Conservation (phyloP, 306 rosid species). For the Hippophae rhamnoides region DNA sequence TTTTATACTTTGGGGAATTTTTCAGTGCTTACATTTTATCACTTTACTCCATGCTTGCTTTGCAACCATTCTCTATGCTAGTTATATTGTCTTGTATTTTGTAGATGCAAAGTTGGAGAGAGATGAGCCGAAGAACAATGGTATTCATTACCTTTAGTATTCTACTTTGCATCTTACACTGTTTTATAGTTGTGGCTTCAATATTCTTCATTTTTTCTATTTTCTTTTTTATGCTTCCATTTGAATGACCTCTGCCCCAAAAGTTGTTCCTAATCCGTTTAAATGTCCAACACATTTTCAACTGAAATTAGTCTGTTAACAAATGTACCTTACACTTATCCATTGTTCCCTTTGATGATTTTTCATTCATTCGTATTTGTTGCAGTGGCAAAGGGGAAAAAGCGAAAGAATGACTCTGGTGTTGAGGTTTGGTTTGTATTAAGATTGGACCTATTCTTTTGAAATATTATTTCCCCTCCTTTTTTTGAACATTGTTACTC, state of each 20-base stretch:
- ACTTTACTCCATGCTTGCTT: not conserved
- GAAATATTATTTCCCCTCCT: conserved; percentile 3
- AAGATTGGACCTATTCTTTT: conserved; percentile 7
- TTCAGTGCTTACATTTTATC: not conserved
- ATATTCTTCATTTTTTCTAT: not conserved
- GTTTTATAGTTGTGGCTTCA: not conserved
- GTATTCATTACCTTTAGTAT: conserved; percentile 25
- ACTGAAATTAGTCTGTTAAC: too few species aligned
- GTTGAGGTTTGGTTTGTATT: conserved; percentile 54
- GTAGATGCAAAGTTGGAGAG: conserved; percentile 68
- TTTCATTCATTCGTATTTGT: conserved; percentile 17
- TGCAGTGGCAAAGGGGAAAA: conserved; percentile 77
- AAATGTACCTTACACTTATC: too few species aligned
- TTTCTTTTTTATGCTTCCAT: not conserved
- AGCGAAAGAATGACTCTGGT: conserved; percentile 63
- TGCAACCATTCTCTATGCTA: conserved; percentile 7
- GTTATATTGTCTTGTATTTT: conserved; percentile 19
- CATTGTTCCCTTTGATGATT: too few species aligned
- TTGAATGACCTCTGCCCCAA: too few species aligned
- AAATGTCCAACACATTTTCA: too few species aligned
- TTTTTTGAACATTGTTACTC: not conserved
- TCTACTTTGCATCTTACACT: conserved; percentile 11
- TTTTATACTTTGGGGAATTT: not conserved
- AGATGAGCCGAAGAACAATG: conserved; percentile 62
- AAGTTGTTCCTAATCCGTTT: too few species aligned